These are phyloP conservation scores for Fraxinus platypoda DNA, from an alignment of 305 asterid genomes.

Conservation along the genomic window DNA sequence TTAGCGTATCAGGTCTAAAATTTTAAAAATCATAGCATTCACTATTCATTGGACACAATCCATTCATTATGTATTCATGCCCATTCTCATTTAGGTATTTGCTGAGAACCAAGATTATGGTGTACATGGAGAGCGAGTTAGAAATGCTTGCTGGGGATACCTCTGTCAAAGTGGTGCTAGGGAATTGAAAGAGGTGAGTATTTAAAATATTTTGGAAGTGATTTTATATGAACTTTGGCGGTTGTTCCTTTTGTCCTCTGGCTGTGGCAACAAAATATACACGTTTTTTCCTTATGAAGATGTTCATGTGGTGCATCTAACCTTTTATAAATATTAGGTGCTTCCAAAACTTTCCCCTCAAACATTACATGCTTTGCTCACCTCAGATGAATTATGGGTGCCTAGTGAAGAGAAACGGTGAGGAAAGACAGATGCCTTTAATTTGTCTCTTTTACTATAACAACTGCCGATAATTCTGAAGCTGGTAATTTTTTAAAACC, in stretches of 20 bases:
- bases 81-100: constrained; percentile 57
- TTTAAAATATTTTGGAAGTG: constrained; percentile 7
- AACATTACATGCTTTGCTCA: constrained; percentile 81
- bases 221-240: constrained; percentile 17
- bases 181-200: constrained; percentile 88
- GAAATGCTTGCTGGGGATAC: constrained; percentile 99
- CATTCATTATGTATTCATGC: constrained; percentile 13
- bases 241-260: constrained; percentile 15
- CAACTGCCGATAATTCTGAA: constrained; percentile 9
- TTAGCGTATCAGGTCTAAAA: constrained; percentile 80
- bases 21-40: constrained; percentile 20
- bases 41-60: constrained; percentile 3
- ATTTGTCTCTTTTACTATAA: constrained; percentile 6
- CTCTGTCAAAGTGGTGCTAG: constrained; percentile 95
- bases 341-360: constrained; percentile 96
- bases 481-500: constrained; percentile 17
- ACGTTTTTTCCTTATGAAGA: constrained; percentile 16
- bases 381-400: constrained; percentile 95
- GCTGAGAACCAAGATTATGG: constrained; percentile 99
- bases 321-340: constrained; percentile 52
- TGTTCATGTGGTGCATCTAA: constrained; percentile 18
- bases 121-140: constrained; percentile 88
- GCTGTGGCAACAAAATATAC: constrained; percentile 17
- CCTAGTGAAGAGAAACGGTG: constrained; percentile 93
- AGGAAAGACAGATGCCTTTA: constrained; percentile 30